Evolutionary conservation across 805 yeast species (phyloP).

Genomic region (Saccharomyces eubayanus): DNA sequence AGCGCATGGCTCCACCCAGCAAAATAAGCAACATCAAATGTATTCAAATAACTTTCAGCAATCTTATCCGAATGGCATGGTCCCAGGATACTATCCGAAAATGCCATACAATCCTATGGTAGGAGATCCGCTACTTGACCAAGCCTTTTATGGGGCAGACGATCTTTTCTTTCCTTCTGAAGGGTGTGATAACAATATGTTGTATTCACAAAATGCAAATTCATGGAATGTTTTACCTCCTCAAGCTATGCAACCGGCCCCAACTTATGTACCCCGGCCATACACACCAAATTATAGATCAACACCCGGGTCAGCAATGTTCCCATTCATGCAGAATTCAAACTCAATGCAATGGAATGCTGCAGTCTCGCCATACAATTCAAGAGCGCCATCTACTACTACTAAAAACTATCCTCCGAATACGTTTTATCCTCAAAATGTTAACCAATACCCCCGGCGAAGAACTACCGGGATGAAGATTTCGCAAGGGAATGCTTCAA

Average conservation of each 20-base stretch:
- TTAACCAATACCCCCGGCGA: constrained; percentile 8
- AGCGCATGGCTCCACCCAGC: neutral
- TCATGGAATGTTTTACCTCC: constrained; percentile 15
- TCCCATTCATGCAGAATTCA: constrained; percentile 11
- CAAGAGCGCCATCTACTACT: constrained; percentile 9
- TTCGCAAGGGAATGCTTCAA: neutral
- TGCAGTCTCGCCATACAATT: constrained; percentile 9
- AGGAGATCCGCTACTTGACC: constrained; percentile 1
- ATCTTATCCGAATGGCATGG: constrained; percentile 4
- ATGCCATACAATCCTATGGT: constrained; percentile 4
- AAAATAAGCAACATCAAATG: neutral
- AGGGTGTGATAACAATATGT: constrained; percentile 14
- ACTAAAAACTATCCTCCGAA: constrained; percentile 9
- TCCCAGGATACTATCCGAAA: constrained; percentile 9
- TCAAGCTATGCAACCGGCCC: constrained; percentile 18
- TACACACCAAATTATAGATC: constrained; percentile 15
- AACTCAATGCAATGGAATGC: constrained; percentile 11
- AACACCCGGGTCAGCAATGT: constrained; percentile 14
- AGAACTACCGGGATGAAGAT: constrained; percentile 2
- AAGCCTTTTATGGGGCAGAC: constrained; percentile 11
- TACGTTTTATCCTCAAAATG: constrained; percentile 11
- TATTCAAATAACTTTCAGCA: constrained; percentile 7
- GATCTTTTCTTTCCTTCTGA: constrained; percentile 11
- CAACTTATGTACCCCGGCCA: constrained; percentile 12
- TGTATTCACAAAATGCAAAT: constrained; percentile 5